These are phyloP conservation scores for Leucocoprinus birnbaumii DNA, from an alignment of 768 basidiomycete species.

Conservation along the genomic window DNA sequence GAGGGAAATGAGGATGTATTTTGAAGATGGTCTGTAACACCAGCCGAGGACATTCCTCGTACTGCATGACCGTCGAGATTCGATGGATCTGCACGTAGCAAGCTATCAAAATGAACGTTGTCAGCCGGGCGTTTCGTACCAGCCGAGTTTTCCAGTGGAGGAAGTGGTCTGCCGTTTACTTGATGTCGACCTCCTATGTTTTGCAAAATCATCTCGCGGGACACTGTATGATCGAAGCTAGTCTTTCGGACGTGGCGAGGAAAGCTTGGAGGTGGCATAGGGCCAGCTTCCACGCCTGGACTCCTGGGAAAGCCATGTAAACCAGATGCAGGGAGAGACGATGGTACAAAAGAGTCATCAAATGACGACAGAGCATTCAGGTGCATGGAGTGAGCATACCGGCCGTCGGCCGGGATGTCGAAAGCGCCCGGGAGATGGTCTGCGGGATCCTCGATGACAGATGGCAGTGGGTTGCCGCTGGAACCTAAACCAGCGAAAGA, in stretches of 20 bases:
- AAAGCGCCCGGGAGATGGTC: constrained; percentile 14
- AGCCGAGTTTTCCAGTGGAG: constrained; percentile 53
- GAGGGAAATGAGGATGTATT: constrained; percentile 57
- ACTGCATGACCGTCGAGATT: constrained; percentile 36
- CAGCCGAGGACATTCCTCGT: constrained; percentile 26
- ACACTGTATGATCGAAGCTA: constrained; percentile 91
- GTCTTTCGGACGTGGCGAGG: constrained; percentile 90
- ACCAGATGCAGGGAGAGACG: constrained; percentile 73
- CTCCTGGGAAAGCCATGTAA: constrained; percentile 53
- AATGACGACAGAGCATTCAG: constrained; percentile 27
- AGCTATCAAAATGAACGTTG: constrained; percentile 75
- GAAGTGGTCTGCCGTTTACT: constrained; percentile 73
- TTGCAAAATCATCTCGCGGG: constrained; percentile 43
- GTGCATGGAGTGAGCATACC: constrained; percentile 26
- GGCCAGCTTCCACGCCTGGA: constrained; percentile 26
- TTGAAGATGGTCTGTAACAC: constrained; percentile 33
- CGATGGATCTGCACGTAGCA: constrained; percentile 76
- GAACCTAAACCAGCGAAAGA: constrained; percentile 32
- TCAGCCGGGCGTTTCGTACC: constrained; percentile 82
- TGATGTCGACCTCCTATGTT: constrained; percentile 59
- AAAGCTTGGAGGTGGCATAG: constrained; percentile 42
- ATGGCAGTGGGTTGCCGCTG: constrained; percentile 37
- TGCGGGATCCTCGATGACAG: constrained; percentile 31
- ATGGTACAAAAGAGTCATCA: constrained; percentile 56
- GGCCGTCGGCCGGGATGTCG: constrained; percentile 16